Percentiles rank a stretch among this genome's conserved stretches.
phyloP scores from a whole-genome alignment of 2,329 filamentous ascomycete genomes.

The Scorias spongiosa region DNA sequence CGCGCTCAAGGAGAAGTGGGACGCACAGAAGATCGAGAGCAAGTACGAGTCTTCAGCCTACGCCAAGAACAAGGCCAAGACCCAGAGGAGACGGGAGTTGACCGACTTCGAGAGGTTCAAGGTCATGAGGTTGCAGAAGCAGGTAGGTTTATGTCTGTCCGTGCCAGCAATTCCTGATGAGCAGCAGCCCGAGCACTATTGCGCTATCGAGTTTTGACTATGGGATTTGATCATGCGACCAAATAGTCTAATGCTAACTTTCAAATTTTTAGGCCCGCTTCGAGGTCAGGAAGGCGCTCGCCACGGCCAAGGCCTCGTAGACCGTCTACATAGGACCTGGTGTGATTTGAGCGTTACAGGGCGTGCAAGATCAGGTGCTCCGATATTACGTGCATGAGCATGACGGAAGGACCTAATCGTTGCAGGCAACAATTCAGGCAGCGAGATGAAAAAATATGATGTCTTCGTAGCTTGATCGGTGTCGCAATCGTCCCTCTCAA shows the following conservation, averaged over 20 bases:
- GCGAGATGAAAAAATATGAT: not conserved
- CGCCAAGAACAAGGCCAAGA: slow-evolving; percentile 84
- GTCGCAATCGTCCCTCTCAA: no score
- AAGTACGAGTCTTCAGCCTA: slow-evolving; percentile 87
- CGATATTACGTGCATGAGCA: not conserved
- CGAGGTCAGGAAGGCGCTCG: slow-evolving; percentile 91
- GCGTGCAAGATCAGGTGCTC: not conserved
- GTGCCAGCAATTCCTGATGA: no score
- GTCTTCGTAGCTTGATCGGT: not conserved
- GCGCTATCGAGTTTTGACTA: no score
- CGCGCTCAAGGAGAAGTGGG: slow-evolving; percentile 76
- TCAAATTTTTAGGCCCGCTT: slow-evolving; percentile 50
- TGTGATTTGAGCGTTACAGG: not conserved
- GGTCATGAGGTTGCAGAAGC: slow-evolving; percentile 98
- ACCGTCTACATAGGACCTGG: not conserved
- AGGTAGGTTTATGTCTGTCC: slow-evolving; percentile 45
- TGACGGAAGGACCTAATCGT: not conserved
- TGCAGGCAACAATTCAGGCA: not conserved
- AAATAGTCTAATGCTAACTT: not conserved
- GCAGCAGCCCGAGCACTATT: no score
- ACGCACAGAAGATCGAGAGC: slow-evolving; percentile 75
- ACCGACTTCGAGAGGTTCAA: slow-evolving; percentile 99
- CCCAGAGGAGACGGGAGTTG: slow-evolving; percentile 73
- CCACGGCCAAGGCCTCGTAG: slow-evolving; percentile 62
- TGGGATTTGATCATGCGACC: not conserved